These are phyloP conservation scores for Venturia aucupariae DNA, from an alignment of 2,329 filamentous ascomycete species.

Conservation along the genomic window DNA sequence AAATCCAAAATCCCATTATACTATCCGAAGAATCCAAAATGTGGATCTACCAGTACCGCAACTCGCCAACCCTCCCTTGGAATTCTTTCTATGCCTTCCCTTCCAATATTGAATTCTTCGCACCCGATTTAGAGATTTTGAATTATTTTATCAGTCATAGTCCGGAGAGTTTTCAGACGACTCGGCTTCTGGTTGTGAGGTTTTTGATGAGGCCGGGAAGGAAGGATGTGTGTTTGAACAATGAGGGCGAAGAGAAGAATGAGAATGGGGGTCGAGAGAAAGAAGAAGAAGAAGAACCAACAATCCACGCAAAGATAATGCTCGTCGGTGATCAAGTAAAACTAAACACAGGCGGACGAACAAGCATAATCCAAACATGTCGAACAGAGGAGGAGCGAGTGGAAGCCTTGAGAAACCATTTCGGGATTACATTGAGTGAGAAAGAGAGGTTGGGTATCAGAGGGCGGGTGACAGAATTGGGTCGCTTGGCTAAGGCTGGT, in stretches of 20 bases:
- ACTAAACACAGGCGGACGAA: constrained; percentile 4
- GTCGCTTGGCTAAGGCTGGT: background rate
- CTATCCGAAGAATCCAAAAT: too few relatives aligned
- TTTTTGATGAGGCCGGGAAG: constrained; percentile 27
- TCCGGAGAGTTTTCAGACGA: constrained; percentile 17
- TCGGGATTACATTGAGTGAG: constrained; percentile 8
- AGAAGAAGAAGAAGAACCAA: too few relatives aligned
- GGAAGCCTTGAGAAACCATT: background rate
- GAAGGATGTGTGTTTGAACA: too few relatives aligned
- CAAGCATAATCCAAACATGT: background rate
- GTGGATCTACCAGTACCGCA: too few relatives aligned
- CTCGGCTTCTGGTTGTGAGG: constrained; percentile 30
- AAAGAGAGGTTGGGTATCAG: background rate
- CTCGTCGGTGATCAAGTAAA: background rate
- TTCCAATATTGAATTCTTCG: constrained; percentile 29
- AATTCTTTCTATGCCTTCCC: constrained; percentile 35
- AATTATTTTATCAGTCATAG: constrained; percentile 22
- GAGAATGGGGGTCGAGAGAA: too few relatives aligned
- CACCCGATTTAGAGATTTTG: constrained; percentile 31
- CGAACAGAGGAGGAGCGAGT: background rate
- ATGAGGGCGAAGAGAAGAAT: constrained; percentile 19
- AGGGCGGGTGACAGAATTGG: background rate
- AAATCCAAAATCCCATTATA: too few relatives aligned
- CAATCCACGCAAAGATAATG: constrained; percentile 3
- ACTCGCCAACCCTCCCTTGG: too few relatives aligned